Evolutionary conservation across 2,329 filamentous ascomycete species (phyloP).

Genomic region (Curvularia eragrostidis): DNA sequence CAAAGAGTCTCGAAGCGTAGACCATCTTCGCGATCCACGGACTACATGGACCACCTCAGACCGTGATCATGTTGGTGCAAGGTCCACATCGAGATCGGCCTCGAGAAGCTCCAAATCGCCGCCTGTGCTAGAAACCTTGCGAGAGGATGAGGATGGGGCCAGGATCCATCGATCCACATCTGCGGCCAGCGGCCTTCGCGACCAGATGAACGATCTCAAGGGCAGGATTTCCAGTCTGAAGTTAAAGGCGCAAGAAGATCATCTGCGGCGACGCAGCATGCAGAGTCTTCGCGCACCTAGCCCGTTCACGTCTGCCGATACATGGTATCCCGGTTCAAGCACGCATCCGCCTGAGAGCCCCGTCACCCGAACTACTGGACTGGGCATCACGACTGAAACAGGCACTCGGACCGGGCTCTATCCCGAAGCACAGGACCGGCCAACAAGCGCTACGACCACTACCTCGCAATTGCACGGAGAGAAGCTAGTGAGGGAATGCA

Average conservation of each 20-base stretch:
- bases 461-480: constrained; percentile 29
- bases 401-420: constrained; percentile 34
- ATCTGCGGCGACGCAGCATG: constrained; percentile 75
- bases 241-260: constrained; percentile 80
- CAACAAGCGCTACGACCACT: constrained; percentile 22
- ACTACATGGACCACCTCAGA: constrained; percentile 33
- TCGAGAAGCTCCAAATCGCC: constrained; percentile 51
- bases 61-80: constrained; percentile 36
- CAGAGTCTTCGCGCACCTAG: constrained; percentile 77
- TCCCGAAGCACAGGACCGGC: constrained; percentile 16
- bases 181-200: constrained; percentile 74
- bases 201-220: constrained; percentile 85
- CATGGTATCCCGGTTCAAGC: constrained; percentile 58
- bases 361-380: constrained; percentile 35
- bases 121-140: constrained; percentile 50
- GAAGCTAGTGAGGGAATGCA: constrained; percentile 16
- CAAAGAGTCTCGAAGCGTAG: constrained; percentile 50
- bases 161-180: constrained; percentile 70
- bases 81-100: constrained; percentile 48
- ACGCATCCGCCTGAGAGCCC: constrained; percentile 35
- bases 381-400: constrained; percentile 40
- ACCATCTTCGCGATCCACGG: constrained; percentile 47
- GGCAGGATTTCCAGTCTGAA: constrained; percentile 82
- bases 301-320: constrained; percentile 77
- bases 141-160: constrained; percentile 48